A percentile compares a stretch with the other conserved stretches of the same genome.
Conservation (phyloP, 495 filamentous ascomycete genomes). For the Elaphomyces granulatus region DNA sequence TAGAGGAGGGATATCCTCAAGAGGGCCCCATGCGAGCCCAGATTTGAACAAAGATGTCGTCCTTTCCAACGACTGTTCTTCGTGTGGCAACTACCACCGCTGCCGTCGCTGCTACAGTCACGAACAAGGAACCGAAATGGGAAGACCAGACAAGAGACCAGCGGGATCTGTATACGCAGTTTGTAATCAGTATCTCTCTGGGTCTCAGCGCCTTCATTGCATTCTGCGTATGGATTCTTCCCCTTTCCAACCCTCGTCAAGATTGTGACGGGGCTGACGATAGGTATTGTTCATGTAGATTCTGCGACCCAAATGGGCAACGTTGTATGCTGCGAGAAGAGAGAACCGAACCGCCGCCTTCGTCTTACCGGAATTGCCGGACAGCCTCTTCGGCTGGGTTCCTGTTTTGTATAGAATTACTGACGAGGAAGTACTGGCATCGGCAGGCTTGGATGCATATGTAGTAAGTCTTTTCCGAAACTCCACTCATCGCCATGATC, state of each 20-base stretch:
- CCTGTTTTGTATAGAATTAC: conserved; percentile 74
- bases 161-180: conserved; percentile 44
- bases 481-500: background rate
- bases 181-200: conserved; percentile 40
- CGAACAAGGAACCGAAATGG: conserved; percentile 14
- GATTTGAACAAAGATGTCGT: background rate
- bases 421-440: conserved; percentile 76
- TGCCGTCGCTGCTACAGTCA: background rate
- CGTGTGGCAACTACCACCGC: background rate
- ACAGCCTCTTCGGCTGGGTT: conserved; percentile 89
- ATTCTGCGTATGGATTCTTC: conserved; percentile 43
- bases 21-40: no score
- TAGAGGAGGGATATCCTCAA: no score
- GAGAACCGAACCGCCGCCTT: conserved; percentile 51
- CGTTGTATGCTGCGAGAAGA: conserved; percentile 81
- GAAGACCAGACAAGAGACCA: conserved; percentile 24
- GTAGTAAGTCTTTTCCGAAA: conserved; percentile 66
- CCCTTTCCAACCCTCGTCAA: no score
- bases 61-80: background rate
- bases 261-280: no score
- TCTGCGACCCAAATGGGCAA: conserved; percentile 81
- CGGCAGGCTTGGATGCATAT: conserved; percentile 88
- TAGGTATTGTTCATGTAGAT: conserved; percentile 26
- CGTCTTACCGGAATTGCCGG: conserved; percentile 68
- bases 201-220: conserved; percentile 45